phyloP scores from a whole-genome alignment of 2,329 filamentous ascomycete species.

The Cercospora sp. region DNA sequence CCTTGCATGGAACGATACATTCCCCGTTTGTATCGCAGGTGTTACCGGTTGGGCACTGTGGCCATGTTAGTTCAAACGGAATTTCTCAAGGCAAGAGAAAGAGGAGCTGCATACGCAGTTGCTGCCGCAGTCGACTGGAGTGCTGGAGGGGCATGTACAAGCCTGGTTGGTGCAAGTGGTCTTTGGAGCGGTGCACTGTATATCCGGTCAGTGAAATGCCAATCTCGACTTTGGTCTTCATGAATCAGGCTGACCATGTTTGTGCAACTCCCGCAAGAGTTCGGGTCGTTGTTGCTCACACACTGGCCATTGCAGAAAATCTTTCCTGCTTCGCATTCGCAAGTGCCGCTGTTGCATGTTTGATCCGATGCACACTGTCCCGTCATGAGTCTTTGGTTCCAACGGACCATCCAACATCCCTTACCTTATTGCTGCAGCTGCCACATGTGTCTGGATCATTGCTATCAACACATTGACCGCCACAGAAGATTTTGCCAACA shows the following conservation, averaged over 20 bases:
- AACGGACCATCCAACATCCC: neutral
- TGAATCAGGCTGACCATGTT: neutral
- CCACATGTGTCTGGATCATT: neutral
- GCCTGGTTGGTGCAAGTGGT: neutral
- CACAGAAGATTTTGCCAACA: neutral
- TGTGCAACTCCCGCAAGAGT: neutral
- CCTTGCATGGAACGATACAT: neutral
- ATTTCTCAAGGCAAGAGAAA: too few species aligned
- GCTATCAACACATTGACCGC: neutral
- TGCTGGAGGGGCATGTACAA: neutral
- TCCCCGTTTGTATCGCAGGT: neutral
- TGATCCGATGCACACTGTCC: neutral
- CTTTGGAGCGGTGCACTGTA: neutral
- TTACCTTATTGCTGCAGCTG: neutral
- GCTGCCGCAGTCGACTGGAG: neutral
- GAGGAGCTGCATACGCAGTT: neutral
- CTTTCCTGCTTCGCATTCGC: neutral
- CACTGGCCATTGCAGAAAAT: neutral
- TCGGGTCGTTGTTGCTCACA: conserved; percentile 1
- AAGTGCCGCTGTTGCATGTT: neutral
- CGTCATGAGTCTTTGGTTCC: neutral
- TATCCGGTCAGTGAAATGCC: neutral
- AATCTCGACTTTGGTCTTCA: neutral
- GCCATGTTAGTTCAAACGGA: neutral
- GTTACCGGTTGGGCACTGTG: neutral